Evolutionary conservation across 2,329 filamentous ascomycete species (phyloP), one percentile per base, ranked within the genome.

Genomic region (Aquanectria penicillioides): DNA sequence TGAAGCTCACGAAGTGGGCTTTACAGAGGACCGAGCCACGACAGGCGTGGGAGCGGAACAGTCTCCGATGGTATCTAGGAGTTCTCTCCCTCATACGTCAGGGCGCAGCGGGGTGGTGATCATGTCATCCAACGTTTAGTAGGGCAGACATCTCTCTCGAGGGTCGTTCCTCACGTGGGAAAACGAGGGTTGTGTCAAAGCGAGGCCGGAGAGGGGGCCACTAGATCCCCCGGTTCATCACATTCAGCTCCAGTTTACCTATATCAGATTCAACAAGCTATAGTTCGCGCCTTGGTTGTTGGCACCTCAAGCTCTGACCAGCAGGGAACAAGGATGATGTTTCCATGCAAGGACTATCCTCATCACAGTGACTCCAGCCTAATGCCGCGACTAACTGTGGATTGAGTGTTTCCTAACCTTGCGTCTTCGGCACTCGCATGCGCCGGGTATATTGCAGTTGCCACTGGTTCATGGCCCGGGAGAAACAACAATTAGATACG

Each of bases 221-320:
- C 33, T 57, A 29, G 20, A 26, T 37, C 36, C 31, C n/a, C 36
- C 48, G 18, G 26, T 28, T 33, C 48, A 34, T 52, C 37, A 33
- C 17, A 25, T 28, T 28, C 52, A 47, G 48, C 33, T 51, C 33
- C 29, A 41, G 33, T 52, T 46, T 44, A 33, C 26, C 28, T 47
- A 57, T 51, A 51, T 57, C 54, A 47, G 33, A 57, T 46, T 51
- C 15, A 5, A 40, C 13, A 8, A 34, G 33, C 54, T 51, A 57
- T 52, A 41, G 47, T 40, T 46, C 18, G 10, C 47, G 34, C 40
- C 26, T 28, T 36, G n/a, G n/a, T n/a, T 15, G 20, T 33, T 40
- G 15, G 40, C 36, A 33, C 23, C 28, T 43, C 36, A 17, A 38
- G 47, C 55, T 40, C 36, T 34, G 48, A 38, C 46, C 34, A 44